phyloP scores from a whole-genome alignment of 345 rosid genomes.

The Rhodamnia argentea region DNA sequence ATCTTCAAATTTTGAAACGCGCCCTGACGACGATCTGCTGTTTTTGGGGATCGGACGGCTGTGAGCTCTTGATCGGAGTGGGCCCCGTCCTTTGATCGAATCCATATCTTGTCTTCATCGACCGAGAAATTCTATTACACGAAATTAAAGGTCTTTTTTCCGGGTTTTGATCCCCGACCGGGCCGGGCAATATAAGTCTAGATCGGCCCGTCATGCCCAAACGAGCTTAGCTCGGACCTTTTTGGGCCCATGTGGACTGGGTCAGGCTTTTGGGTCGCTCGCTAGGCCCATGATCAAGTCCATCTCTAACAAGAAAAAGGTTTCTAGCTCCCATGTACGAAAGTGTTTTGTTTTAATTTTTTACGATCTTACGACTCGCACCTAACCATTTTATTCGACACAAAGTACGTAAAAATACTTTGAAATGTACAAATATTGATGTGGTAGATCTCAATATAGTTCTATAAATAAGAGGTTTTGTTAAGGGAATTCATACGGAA shows the following conservation, averaged over 20 bases:
- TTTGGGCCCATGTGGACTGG: neutral
- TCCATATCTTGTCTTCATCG: neutral
- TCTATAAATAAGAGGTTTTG: too few relatives aligned
- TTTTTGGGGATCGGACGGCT: neutral
- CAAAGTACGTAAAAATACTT: neutral
- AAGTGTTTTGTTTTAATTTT: neutral
- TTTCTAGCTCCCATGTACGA: neutral
- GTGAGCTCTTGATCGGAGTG: neutral
- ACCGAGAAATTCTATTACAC: neutral
- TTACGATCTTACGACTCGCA: neutral
- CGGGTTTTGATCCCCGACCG: too few relatives aligned
- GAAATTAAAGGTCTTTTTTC: too few relatives aligned
- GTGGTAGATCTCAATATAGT: neutral
- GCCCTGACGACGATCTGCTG: neutral
- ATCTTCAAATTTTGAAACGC: conserved; percentile 36
- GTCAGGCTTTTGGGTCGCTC: neutral
- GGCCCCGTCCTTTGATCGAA: neutral
- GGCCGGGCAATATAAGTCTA: neutral
- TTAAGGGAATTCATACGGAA: too few relatives aligned
- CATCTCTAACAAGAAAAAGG: neutral
- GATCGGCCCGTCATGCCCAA: neutral
- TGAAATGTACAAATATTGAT: neutral
- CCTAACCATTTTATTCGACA: neutral
- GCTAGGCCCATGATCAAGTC: neutral
- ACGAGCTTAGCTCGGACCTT: neutral